Evolutionary conservation across 768 basidiomycete genomes (phyloP).

Genomic region (Rhodotorula kratochvilovae): DNA sequence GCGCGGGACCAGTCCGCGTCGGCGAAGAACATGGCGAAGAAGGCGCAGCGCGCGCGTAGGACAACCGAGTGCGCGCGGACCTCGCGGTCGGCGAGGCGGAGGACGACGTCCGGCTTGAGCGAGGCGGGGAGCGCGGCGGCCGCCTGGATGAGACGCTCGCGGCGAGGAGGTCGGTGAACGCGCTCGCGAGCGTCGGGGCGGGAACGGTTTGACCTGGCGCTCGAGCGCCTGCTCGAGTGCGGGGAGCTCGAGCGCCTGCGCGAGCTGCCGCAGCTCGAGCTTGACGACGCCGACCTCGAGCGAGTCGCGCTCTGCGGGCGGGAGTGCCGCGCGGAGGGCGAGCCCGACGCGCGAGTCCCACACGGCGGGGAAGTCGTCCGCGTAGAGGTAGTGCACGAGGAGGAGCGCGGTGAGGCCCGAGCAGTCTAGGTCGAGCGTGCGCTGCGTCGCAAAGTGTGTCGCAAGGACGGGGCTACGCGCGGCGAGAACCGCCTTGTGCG

Average conservation of each 20-base stretch:
- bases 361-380: constrained; percentile 71
- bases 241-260: constrained; percentile 49
- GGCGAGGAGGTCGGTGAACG: constrained; percentile 55
- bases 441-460: constrained; percentile 48
- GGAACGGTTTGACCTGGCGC: constrained; percentile 57
- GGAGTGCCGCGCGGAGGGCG: constrained; percentile 50
- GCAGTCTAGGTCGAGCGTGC: constrained; percentile 52
- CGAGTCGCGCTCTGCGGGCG: constrained; percentile 38
- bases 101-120: constrained; percentile 58
- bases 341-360: constrained; percentile 71
- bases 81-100: constrained; percentile 64
- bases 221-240: constrained; percentile 58
- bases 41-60: constrained; percentile 73
- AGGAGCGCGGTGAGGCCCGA: constrained; percentile 67
- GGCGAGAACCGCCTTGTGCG: constrained; percentile 63
- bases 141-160: neutral
- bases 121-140: constrained; percentile 1
- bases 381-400: constrained; percentile 78
- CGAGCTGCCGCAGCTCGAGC: constrained; percentile 8
- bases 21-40: constrained; percentile 79
- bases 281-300: constrained; percentile 40
- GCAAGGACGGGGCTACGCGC: constrained; percentile 57
- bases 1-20: constrained; percentile 72
- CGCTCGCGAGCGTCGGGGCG: constrained; percentile 49
- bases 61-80: constrained; percentile 66